These are phyloP conservation scores for Talaromyces verruculosus DNA, from an alignment of 2,329 filamentous ascomycete species.

Conservation along the genomic window DNA sequence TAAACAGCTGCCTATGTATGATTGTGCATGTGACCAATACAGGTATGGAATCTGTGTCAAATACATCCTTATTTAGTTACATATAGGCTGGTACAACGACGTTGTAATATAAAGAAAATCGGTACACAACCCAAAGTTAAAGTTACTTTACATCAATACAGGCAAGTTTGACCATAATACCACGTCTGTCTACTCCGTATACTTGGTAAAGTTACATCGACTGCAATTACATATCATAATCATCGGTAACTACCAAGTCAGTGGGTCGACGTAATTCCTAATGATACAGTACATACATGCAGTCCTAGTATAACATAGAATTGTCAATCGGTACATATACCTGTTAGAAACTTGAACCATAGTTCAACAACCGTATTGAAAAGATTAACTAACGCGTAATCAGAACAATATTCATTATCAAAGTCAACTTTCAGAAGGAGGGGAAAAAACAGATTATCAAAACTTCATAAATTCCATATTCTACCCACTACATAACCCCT, in stretches of 20 bases:
- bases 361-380: not conserved
- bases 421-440: not conserved
- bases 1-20: not conserved
- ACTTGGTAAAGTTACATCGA: not conserved
- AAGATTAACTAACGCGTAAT: not conserved
- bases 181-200: not conserved
- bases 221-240: not conserved
- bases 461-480: not conserved
- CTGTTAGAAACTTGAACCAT: not conserved
- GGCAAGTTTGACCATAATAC: not conserved
- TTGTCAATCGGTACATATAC: too few relatives aligned
- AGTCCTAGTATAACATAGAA: not conserved
- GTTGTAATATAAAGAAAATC: not conserved
- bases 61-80: not conserved
- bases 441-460: not conserved
- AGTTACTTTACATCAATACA: not conserved
- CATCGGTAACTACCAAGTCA: not conserved
- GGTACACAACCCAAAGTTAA: not conserved
- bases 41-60: not conserved
- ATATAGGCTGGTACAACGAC: not conserved
- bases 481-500: not conserved
- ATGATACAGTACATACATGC: not conserved
- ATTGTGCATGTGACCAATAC: not conserved
- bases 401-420: not conserved
- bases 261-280: too few relatives aligned